phyloP scores from a whole-genome alignment of 2,329 filamentous ascomycete species.

The Penicillium sp. region DNA sequence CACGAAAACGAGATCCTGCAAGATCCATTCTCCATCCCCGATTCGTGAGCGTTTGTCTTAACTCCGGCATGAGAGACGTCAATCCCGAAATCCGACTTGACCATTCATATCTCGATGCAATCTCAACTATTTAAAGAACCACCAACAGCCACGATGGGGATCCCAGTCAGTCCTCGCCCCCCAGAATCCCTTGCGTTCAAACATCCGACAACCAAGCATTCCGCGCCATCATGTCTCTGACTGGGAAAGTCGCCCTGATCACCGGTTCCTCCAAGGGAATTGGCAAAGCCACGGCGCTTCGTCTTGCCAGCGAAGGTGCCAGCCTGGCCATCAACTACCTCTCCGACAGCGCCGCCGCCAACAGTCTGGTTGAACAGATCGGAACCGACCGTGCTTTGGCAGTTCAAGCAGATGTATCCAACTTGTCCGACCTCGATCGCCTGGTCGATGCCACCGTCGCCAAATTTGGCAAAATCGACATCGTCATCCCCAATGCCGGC shows the following conservation, averaged over 20 bases:
- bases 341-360: conserved; percentile 55
- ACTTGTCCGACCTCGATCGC: conserved; percentile 46
- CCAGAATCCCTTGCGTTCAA: no score
- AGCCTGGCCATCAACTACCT: conserved; percentile 56
- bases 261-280: conserved; percentile 45
- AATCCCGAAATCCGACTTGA: no score
- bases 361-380: conserved; percentile 51
- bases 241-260: conserved; percentile 38
- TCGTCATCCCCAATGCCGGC: conserved; percentile 58
- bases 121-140: no score
- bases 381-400: conserved; percentile 49
- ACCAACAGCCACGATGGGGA: no score
- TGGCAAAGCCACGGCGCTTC: conserved; percentile 39
- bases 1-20: no score
- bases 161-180: no score
- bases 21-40: no score
- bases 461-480: conserved; percentile 57
- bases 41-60: no score
- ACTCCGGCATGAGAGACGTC: no score
- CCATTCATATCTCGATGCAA: no score
- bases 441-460: conserved; percentile 52
- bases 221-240: conserved; percentile 25
- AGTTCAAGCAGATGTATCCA: conserved; percentile 56
- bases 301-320: conserved; percentile 42
- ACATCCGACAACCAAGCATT: no score